A percentile compares a stretch with the other conserved stretches of the same genome.
These are phyloP conservation scores for Danielia oregonensis DNA, from an alignment of 805 yeast genomes.

Conservation along the genomic window DNA sequence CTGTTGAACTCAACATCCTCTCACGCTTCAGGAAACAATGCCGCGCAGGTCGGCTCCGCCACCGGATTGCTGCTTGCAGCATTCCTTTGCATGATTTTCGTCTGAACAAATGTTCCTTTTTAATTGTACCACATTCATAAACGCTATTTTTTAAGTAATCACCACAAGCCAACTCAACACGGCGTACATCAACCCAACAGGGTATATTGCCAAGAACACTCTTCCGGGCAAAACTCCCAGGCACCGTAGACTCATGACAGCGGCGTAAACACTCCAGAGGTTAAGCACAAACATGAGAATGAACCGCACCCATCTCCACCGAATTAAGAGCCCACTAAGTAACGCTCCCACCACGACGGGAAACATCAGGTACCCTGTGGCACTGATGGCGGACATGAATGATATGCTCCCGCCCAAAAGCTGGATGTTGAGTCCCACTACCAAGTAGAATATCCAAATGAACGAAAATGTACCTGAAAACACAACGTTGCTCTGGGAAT, in stretches of 20 bases:
- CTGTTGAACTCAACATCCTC: too few species aligned
- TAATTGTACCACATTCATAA: too few species aligned
- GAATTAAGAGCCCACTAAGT: constrained; percentile 43
- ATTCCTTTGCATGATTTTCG: too few species aligned
- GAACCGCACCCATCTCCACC: constrained; percentile 47
- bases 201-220: constrained; percentile 59
- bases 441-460: constrained; percentile 58
- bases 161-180: constrained; percentile 66
- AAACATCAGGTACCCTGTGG: constrained; percentile 67
- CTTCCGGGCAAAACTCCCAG: constrained; percentile 65
- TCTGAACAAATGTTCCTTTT: too few species aligned
- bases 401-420: constrained; percentile 60
- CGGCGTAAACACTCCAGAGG: constrained; percentile 64
- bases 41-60: too few species aligned
- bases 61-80: too few species aligned
- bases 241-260: constrained; percentile 56
- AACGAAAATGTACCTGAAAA: constrained; percentile 63
- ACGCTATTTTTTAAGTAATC: too few species aligned
- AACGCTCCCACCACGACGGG: constrained; percentile 57
- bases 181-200: constrained; percentile 60
- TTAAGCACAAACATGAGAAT: constrained; percentile 44
- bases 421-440: constrained; percentile 63
- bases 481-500: constrained; percentile 44
- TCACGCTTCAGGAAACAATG: too few species aligned
- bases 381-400: constrained; percentile 63